These are phyloP conservation scores for Pythium aquatile DNA, from an alignment of 352 stramenopile genomes.

Conservation along the genomic window DNA sequence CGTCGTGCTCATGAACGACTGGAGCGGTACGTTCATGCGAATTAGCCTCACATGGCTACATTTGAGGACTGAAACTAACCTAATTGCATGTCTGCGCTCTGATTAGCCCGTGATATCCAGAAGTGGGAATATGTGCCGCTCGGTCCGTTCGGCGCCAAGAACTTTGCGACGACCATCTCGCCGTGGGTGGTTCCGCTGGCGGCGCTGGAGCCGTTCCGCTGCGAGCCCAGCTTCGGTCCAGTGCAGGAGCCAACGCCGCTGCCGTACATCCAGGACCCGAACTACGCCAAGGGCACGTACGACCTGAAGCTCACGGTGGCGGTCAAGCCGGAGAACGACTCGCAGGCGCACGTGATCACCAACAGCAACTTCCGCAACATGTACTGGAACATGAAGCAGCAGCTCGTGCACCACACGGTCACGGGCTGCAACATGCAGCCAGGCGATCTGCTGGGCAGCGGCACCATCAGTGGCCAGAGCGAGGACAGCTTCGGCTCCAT, in stretches of 20 bases:
- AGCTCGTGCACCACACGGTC: slow-evolving; percentile 96
- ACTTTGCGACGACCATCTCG: slow-evolving; percentile 96
- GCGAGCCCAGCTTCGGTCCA: slow-evolving; percentile 86
- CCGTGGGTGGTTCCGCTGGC: slow-evolving; percentile 95
- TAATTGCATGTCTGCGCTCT: neutral
- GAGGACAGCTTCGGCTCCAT: slow-evolving; percentile 92
- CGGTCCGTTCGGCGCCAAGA: slow-evolving; percentile 96
- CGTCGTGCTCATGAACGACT: slow-evolving; percentile 98
- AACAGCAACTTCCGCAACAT: slow-evolving; percentile 95
- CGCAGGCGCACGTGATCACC: slow-evolving; percentile 70
- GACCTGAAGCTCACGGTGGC: slow-evolving; percentile 86
- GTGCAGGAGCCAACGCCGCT: slow-evolving; percentile 88
- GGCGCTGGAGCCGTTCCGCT: slow-evolving; percentile 93
- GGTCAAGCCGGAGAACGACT: slow-evolving; percentile 59
- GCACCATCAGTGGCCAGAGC: slow-evolving; percentile 93
- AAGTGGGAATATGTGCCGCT: slow-evolving; percentile 98
- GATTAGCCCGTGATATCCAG: slow-evolving; percentile 84
- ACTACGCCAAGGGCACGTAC: slow-evolving; percentile 88
- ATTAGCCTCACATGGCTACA: neutral
- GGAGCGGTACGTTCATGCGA: slow-evolving; percentile 76
- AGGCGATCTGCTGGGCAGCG: slow-evolving; percentile 93
- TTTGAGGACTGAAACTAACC: neutral
- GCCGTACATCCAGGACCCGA: slow-evolving; percentile 92
- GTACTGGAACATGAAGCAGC: slow-evolving; percentile 98
- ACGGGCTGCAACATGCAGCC: slow-evolving; percentile 96